Base-by-base conservation (phyloP, 202 grass and related monocot species). In the Zoysia matrella region DNA sequence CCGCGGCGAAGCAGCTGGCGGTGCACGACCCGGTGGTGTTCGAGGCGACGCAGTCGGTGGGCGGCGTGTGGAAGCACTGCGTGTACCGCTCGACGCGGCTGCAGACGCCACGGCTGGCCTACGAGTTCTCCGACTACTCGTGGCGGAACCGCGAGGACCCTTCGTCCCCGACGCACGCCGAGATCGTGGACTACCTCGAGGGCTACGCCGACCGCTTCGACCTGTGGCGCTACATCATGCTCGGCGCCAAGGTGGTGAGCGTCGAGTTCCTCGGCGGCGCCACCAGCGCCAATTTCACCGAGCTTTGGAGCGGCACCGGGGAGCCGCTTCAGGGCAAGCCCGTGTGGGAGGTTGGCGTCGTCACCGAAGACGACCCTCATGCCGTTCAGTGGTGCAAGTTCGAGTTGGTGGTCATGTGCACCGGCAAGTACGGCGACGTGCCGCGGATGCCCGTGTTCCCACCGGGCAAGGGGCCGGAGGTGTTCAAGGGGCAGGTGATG, bases 11-110 rank as follows among this genome's bases (percentile, higher is more conserved):
- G 22, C 22, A 22, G 22, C 22, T 22, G 22, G 22, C 22, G 22
- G 22, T 22, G 22, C 22, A 22, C 22, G 22, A 22, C 22, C 22
- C 22, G 22, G 22, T 22, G 22, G 22, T 22, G 22, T 22, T 22
- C 22, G 22, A 95, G 84, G 92, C 91, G 46, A 93, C 92, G 47
- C 9, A 70, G 13, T 91, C 83, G 3, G 46, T 98, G 12, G 95
- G 95, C 22, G 95, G 95, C 0, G 95, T 98, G 82, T 98, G 95
- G 95, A 88, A 84, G 88, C 90, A 98, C 92, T 98, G 92, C 77
- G 84, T 73, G 46, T 98, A 87, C 89, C 90, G 95, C 14, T 90
- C 92, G 41, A 98, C 95, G 12, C 49, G 95, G 54, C 92, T 95
- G 51, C 95, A 98, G 85, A 98, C 95, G 53, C 95, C 95, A 1